Evolutionary conservation across 2,329 filamentous ascomycete genomes (phyloP), one percentile per base, ranked within the genome.

Genomic region (Stachybotrys chlorohalonatus): DNA sequence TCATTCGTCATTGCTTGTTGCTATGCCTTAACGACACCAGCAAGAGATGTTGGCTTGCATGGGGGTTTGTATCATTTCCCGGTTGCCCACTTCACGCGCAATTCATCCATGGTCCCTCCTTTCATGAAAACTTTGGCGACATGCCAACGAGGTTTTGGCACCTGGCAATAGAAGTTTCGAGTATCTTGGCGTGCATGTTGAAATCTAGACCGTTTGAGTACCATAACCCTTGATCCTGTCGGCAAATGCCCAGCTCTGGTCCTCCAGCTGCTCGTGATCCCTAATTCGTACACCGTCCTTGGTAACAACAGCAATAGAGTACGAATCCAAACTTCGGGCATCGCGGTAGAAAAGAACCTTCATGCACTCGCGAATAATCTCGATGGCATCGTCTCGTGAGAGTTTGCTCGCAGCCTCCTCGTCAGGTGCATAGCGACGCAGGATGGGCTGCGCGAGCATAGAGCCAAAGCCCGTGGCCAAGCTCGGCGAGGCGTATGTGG

Each of bases 281-380:
- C 86, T 86, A 62, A 96, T 70, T 54, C 95, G 87, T 56, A 97
- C 85, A n/a, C 89, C 90, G 51, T 90, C 89, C 74, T 90, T 88
- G 54, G 89, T 94, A 55, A 99, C 81, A 54, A 97, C 81, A 17
- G 93, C 93, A 69, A 97, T 86, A 60, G 89, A 94, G 77, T 96
- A 99, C 63, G 82, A 81, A 74, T 96, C 91, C 74, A 94, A 75
- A 75, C 89, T 95, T 72, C 94, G 85, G 49, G 94, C 94, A 74
- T 99, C 94, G 65, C 94, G 84, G 79, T 99, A 99, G 78, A 89
- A 99, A 57, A 99, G 80, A 53, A 97, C 93, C 82, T 97, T 97
- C 89, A 99, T 92, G 74, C 91, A 96, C 75, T 96, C 89, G 77
- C 88, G 88, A 68, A 99, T 75, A 47, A 90, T 82, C 56, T 86